Conservation (phyloP, 208 protist genomes). For the Phytomonas francai region DNA sequence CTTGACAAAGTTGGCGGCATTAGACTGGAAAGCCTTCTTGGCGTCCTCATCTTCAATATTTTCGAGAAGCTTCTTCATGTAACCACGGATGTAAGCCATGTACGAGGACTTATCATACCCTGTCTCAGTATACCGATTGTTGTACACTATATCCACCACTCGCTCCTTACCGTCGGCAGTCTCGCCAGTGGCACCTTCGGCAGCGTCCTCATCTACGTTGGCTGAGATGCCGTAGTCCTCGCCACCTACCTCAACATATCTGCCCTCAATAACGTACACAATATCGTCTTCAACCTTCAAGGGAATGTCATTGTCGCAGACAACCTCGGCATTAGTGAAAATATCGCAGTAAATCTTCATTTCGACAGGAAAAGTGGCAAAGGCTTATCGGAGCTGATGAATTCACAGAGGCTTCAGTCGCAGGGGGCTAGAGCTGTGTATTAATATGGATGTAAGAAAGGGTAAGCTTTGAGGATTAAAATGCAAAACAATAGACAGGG, state of each 20-base stretch:
- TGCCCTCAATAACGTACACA: constrained; percentile 71
- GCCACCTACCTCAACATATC: constrained; percentile 83
- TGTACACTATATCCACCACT: constrained; percentile 84
- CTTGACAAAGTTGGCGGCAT: constrained; percentile 85
- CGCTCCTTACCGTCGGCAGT: constrained; percentile 72
- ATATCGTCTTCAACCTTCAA: constrained; percentile 75
- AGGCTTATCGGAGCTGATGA: neutral
- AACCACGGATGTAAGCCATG: constrained; percentile 88
- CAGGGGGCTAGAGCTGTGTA: constrained; percentile 5
- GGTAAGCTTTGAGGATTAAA: neutral
- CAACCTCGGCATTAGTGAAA: constrained; percentile 84
- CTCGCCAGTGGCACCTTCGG: constrained; percentile 75
- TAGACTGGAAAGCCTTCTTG: constrained; percentile 87
- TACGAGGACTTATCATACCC: constrained; percentile 91
- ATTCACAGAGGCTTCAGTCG: neutral
- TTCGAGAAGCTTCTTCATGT: constrained; percentile 89
- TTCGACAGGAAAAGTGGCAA: constrained; percentile 7
- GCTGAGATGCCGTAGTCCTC: constrained; percentile 89
- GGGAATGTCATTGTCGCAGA: constrained; percentile 86
- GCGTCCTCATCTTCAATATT: constrained; percentile 69
- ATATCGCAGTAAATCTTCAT: constrained; percentile 90
- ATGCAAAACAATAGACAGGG: neutral
- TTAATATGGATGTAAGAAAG: neutral
- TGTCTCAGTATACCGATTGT: constrained; percentile 88
- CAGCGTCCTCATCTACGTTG: constrained; percentile 87